Evolutionary conservation across 2,329 filamentous ascomycete genomes (phyloP).

Genomic region (Nemania bipapillata): DNA sequence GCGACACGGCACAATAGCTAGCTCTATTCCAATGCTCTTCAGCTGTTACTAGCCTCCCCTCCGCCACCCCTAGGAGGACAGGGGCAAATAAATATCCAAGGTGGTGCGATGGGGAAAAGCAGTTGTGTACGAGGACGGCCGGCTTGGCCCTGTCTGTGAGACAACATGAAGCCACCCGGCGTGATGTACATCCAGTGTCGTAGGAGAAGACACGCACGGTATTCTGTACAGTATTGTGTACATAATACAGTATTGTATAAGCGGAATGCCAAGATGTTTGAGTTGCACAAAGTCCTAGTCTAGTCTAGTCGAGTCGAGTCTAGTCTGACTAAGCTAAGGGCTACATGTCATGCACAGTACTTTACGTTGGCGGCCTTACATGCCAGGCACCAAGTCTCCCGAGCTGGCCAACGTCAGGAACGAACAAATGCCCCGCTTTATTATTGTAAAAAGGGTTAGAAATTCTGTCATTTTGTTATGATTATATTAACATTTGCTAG

Average conservation of each 20-base stretch:
- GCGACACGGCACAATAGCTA: conserved; percentile 5
- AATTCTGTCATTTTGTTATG: no score
- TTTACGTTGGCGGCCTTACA: not conserved
- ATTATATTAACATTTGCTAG: no score
- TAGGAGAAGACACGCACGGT: conserved; percentile 7
- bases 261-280: conserved; percentile 1
- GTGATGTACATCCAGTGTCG: not conserved
- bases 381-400: not conserved
- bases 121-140: not conserved
- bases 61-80: not conserved
- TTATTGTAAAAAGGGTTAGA: no score
- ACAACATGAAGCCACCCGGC: conserved; percentile 6
- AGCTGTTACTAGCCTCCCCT: conserved; percentile 1
- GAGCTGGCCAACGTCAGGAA: no score
- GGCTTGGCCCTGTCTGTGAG: conserved; percentile 8
- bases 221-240: no score
- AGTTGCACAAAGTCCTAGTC: not conserved
- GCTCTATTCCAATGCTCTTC: not conserved
- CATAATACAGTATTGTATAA: no score
- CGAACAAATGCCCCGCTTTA: no score
- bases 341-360: not conserved
- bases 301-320: no score
- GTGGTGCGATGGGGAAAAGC: conserved; percentile 18
- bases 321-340: not conserved
- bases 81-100: conserved; percentile 19